Evolutionary conservation across 352 stramenopile genomes (phyloP).

Genomic region (Globisporangium nodosum): DNA sequence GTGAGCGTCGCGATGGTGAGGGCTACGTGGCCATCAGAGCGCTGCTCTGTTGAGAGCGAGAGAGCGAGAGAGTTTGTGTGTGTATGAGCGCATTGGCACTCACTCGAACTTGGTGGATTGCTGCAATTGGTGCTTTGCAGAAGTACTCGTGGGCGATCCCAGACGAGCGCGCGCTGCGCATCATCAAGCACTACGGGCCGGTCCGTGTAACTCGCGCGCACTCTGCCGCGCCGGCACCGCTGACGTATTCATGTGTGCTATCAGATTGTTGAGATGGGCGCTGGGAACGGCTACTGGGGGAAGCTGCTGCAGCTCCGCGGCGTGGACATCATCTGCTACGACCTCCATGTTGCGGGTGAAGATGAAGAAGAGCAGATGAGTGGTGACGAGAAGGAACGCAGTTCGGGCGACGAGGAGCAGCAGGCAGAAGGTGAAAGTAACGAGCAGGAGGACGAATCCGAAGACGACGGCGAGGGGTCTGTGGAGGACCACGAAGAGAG

Average conservation of each 20-base stretch:
- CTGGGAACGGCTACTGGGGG: conserved; percentile 88
- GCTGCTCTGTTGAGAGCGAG: too few relatives aligned
- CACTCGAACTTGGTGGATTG: background rate
- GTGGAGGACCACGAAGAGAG: conserved; percentile 13
- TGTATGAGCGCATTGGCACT: background rate
- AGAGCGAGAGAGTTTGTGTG: background rate
- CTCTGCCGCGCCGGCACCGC: too few relatives aligned
- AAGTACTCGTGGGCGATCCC: conserved; percentile 92
- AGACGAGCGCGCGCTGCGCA: conserved; percentile 76
- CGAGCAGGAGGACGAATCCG: conserved; percentile 17
- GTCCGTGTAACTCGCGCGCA: conserved; percentile 18
- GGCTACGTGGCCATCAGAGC: too few relatives aligned
- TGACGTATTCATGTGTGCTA: background rate
- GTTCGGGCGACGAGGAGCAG: too few relatives aligned
- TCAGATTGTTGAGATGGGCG: conserved; percentile 88
- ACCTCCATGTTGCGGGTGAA: conserved; percentile 68
- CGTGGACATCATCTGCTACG: conserved; percentile 85
- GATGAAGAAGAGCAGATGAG: conserved; percentile 29
- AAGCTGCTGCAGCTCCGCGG: conserved; percentile 65
- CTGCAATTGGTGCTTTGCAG: conserved; percentile 22
- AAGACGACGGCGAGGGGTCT: conserved; percentile 1
- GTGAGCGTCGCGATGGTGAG: conserved; percentile 74
- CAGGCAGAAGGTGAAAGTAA: conserved; percentile 4
- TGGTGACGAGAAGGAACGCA: conserved; percentile 10
- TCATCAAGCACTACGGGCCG: conserved; percentile 90